Evolutionary conservation across 371 early-diverging fungal genomes (phyloP), one percentile per base, ranked within the genome.

Genomic region (Capillidium rhysosporum): DNA sequence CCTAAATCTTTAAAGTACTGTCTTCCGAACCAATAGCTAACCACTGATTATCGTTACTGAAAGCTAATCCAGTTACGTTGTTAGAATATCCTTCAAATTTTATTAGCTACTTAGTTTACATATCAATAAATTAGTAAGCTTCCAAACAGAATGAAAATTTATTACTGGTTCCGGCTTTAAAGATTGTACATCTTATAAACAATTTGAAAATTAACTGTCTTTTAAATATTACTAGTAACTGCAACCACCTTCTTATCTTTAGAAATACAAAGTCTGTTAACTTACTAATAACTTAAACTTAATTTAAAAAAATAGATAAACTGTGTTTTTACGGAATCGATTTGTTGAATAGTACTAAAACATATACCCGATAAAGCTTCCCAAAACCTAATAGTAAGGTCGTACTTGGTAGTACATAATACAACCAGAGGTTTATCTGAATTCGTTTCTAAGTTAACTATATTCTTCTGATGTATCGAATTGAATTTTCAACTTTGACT

Each of bases 361-460:
- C 93, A 93, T 39, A 88, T 85, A 43, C 94, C 94, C 58, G 83
- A 85, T 31, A 90, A 69, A 1, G 96, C 94, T 66, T 95, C 95
- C 96, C 96, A 95, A 64, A 95, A 90, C 24, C 92, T 83, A 65
- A 95, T 89, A 24, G 91, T 89, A 69, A 92, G 90, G 65, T 95
- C 96, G 61, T 92, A 95, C 0, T 90, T 90, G 7, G 92, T 91
- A 14, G 96, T 90, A 28, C 86, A 91, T 4, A 94, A 73, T 49
- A 92, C 82, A 40, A 92, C 95, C 1, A 83, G 79, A 48, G 71
- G 80, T 16, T 76, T 72, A 47, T 75, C 72, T 12, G 34, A 34
- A 7, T 34, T 34, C 4, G 34, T 34, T 34, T 34, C 34, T 34
- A 12, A 34, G 34, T 12, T n/a, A n/a, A n/a, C 7, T 34, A 12